These are phyloP conservation scores for Trichothecium roseum DNA, from an alignment of 2,329 filamentous ascomycete species.

Conservation along the genomic window DNA sequence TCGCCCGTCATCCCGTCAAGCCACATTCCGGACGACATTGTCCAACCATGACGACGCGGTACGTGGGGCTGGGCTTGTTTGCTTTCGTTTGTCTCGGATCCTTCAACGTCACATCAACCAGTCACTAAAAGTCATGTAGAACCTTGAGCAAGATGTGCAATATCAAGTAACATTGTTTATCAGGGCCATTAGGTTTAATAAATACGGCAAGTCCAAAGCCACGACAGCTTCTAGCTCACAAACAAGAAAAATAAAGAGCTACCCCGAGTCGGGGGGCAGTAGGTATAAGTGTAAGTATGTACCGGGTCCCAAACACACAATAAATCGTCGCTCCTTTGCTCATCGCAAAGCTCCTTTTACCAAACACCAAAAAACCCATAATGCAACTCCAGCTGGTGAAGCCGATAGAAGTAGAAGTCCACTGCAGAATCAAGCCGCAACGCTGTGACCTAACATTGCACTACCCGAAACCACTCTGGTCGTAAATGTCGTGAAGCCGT, in stretches of 20 bases:
- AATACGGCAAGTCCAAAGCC: constrained; percentile 10
- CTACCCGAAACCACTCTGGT: constrained; percentile 7
- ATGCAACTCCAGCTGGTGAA: constrained; percentile 1
- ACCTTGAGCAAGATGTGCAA: constrained; percentile 11
- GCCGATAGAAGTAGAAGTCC: background rate
- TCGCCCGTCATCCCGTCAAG: too few species aligned
- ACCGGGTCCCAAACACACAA: constrained; percentile 1
- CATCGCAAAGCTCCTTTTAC: background rate
- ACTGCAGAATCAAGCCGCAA: background rate
- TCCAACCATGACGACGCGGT: too few species aligned
- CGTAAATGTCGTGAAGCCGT: constrained; percentile 23
- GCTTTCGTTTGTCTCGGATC: background rate
- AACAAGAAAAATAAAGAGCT: constrained; percentile 9
- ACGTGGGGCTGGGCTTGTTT: background rate
- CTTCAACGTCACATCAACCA: too few species aligned
- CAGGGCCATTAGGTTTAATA: constrained; percentile 19
- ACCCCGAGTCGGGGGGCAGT: constrained; percentile 2
- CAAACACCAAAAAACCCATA: background rate
- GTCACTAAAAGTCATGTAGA: background rate
- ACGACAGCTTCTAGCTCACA: constrained; percentile 9
- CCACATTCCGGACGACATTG: constrained; percentile 1
- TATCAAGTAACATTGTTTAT: constrained; percentile 21
- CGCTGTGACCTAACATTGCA: constrained; percentile 3
- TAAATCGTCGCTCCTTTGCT: too few species aligned
- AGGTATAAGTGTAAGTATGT: constrained; percentile 5